Base-by-base conservation (phyloP, 2,329 filamentous ascomycete species). In the Chaetothyriales sp. region DNA sequence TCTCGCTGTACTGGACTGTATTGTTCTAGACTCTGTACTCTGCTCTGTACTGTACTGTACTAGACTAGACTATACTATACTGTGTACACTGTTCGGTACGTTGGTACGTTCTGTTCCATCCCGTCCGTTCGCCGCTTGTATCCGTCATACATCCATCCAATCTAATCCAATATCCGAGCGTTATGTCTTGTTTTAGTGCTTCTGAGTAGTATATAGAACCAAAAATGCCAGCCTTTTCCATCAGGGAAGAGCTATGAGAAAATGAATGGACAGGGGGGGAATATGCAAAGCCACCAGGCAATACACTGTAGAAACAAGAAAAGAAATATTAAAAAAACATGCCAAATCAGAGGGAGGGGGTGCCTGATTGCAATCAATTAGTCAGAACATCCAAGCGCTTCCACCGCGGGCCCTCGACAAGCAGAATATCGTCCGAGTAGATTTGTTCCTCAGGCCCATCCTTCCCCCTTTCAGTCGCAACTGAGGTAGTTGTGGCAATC, bases 61-160 rank as follows among this genome's bases (percentile, higher is more conserved):
- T n/a, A n/a, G n/a, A n/a, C n/a, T n/a, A n/a, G n/a, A n/a, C n/a
- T n/a, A n/a, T n/a, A n/a, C n/a, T n/a, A n/a, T n/a, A n/a, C n/a
- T n/a, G 9, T 5, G 9, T 29, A 29, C 28, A 29, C 28, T 29
- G 28, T 37, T 37, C 29, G 29, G 29, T 13, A 7, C 29, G 29
- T 37, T 37, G 22, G 22, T 25, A 3, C 22, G 22, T 49, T 44
- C 49, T 48, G 46, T 46, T 37, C 50, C 44, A 49, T 50, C 47
- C 18, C 9, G 46, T 25, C 29, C 33, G 40, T n/a, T n/a, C n/a
- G n/a, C n/a, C n/a, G n/a, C n/a, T n/a, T n/a, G n/a, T n/a, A n/a
- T n/a, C n/a, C n/a, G n/a, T n/a, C n/a, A n/a, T n/a, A n/a, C n/a
- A n/a, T n/a, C n/a, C n/a, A 45, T 51, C 45, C 15, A 44, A 44